These are phyloP conservation scores for Macrotyloma uniflorum DNA, from an alignment of 306 rosid genomes.

Conservation along the genomic window DNA sequence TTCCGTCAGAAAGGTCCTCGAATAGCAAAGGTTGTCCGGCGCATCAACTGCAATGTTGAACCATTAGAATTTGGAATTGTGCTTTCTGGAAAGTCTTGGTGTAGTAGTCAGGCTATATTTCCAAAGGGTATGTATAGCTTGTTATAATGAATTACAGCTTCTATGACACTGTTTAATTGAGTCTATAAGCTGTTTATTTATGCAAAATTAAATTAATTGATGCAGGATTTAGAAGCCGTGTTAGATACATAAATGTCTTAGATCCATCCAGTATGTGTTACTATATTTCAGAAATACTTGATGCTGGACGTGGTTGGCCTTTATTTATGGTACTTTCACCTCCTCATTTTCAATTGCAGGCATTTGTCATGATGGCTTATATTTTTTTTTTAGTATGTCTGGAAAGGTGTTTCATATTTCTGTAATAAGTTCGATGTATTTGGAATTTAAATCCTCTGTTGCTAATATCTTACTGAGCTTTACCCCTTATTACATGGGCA, in stretches of 20 bases:
- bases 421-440: slow-evolving; percentile 6
- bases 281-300: slow-evolving; percentile 90
- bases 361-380: slow-evolving; percentile 23
- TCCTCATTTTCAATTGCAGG: neutral
- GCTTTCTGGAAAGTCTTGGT: slow-evolving; percentile 91
- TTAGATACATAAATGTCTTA: slow-evolving; percentile 70
- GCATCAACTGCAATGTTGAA: slow-evolving; percentile 93
- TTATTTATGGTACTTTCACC: slow-evolving; percentile 83
- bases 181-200: slow-evolving; percentile 34
- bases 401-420: slow-evolving; percentile 24
- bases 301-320: slow-evolving; percentile 77
- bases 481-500: slow-evolving; percentile 21
- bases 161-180: slow-evolving; percentile 27
- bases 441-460: slow-evolving; percentile 30
- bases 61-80: slow-evolving; percentile 87
- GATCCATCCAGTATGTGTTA: slow-evolving; percentile 79
- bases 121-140: slow-evolving; percentile 74
- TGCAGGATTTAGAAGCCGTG: slow-evolving; percentile 97
- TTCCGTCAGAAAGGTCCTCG: slow-evolving; percentile 95
- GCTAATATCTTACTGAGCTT: slow-evolving; percentile 32
- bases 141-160: slow-evolving; percentile 26
- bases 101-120: slow-evolving; percentile 86
- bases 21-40: slow-evolving; percentile 92
- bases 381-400: neutral
- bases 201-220: slow-evolving; percentile 41